Evolutionary conservation across 139 green algal genomes (phyloP), one percentile per base, ranked within the genome.

Genomic region (Coelastrella sp.): DNA sequence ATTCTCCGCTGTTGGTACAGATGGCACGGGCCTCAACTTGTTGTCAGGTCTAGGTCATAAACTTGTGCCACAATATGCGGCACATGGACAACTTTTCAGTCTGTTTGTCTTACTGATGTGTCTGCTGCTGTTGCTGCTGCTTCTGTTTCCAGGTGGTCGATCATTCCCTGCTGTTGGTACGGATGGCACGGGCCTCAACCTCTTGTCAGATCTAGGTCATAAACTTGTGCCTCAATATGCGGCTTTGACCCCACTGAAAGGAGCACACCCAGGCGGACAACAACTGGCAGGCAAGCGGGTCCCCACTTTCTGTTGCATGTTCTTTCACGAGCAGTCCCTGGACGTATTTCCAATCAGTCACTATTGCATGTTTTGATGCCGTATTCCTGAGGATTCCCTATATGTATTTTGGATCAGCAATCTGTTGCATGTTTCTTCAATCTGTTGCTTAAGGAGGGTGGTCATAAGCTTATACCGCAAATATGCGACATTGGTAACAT

Each of bases 81-180:
- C 73, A 78, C n/a, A 2, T 32, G 19, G 17, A 11, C n/a, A 56
- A 47, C 32, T 47, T 47, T 47, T 47, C 32, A 47, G 32, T 47
- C 32, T 11, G 54, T 56, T 66, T 54, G 54, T 23, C 14, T 56
- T 23, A 4, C 76, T 54, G 19, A 4, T 85, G 57, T 54, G 54
- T 7, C 23, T 86, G 80, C 80, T 75, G 95, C 96, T 47, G 97
- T 22, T 73, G 60, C 60, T 76, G 60, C 66, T 76, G 56, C 54
- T 86, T 60, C 80, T 75, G 95, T 96, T 32, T 96, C 73, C 94
- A 2, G 97, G 97, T 0, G 97, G 97, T 17, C 79, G 96, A 16
- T 96, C 91, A 16, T 99, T 98, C 90, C 97, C 97, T 17, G 92
- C 91, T 17, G 94, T 99, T 22, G 97, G 97, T 13, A 98, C 97